phyloP scores from a whole-genome alignment of 1,139 yeast genomes.

The Lodderomyces metapsilosis region DNA sequence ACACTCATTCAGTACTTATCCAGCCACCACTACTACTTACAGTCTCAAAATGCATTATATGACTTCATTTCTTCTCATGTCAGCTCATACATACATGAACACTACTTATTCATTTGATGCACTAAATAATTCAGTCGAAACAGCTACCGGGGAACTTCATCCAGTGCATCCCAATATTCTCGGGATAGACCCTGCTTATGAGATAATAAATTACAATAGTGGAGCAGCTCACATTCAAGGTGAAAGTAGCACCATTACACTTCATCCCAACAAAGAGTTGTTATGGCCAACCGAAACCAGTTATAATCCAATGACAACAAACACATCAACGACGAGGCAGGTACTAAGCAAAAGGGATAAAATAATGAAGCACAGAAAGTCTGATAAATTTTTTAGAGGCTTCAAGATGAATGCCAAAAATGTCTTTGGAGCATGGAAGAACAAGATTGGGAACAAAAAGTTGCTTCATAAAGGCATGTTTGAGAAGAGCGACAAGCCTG shows the following conservation, averaged over 20 bases:
- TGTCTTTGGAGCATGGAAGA: not conserved
- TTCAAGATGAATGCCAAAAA: not conserved
- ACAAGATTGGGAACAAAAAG: not conserved
- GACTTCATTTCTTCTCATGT: slow-evolving; percentile 11
- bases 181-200: not conserved
- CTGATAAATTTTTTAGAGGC: not conserved
- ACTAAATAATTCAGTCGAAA: slow-evolving; percentile 1
- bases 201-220: too few relatives aligned
- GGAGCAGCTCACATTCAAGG: not conserved
- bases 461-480: not conserved
- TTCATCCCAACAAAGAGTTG: not conserved
- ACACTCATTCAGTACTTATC: not conserved
- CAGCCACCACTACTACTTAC: not conserved
- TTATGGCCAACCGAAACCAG: not conserved
- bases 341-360: not conserved
- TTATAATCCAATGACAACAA: not conserved
- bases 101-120: slow-evolving; percentile 6
- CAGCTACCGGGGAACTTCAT: not conserved
- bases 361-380: not conserved
- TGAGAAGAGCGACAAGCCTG: not conserved
- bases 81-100: slow-evolving; percentile 9
- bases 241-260: not conserved
- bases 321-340: not conserved
- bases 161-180: not conserved
- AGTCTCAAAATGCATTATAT: slow-evolving; percentile 10